These are phyloP conservation scores for Gracilaria domingensis DNA, from an alignment of 23 red algal species.

Conservation along the genomic window DNA sequence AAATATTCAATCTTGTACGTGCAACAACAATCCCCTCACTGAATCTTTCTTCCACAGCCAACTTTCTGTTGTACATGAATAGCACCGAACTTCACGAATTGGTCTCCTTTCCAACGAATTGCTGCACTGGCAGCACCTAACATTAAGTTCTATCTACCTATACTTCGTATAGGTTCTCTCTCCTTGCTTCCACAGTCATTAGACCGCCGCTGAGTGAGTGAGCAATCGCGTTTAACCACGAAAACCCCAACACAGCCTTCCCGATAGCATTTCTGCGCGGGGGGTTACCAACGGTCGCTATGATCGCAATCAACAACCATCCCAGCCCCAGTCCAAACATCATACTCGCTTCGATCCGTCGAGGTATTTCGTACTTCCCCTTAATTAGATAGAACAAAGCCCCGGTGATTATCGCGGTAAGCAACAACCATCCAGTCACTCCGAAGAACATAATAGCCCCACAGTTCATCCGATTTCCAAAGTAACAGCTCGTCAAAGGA, in stretches of 20 bases:
- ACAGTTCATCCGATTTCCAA: constrained; percentile 11
- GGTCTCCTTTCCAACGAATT: no score
- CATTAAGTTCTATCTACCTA: neutral
- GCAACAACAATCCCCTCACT: neutral
- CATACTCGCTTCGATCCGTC: neutral
- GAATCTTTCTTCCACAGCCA: neutral
- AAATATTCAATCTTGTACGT: neutral
- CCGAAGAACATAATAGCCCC: neutral
- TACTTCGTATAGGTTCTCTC: neutral
- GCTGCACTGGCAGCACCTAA: no score
- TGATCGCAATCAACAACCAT: constrained; percentile 22
- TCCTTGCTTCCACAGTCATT: neutral
- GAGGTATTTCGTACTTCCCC: constrained; percentile 4
- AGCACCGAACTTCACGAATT: no score
- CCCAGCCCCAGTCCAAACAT: constrained; percentile 4
- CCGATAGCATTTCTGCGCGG: neutral
- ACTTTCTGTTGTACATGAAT: no score
- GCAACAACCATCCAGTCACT: neutral
- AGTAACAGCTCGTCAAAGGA: neutral
- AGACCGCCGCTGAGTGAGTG: neutral
- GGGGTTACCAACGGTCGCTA: neutral
- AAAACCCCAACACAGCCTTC: neutral
- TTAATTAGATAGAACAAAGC: neutral
- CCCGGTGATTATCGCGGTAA: neutral
- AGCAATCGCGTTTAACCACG: neutral